A percentile compares a stretch with the other conserved stretches of the same genome.
Evolutionary conservation across 1,139 yeast species (phyloP).

Genomic region (Tardiomyces blankii): DNA sequence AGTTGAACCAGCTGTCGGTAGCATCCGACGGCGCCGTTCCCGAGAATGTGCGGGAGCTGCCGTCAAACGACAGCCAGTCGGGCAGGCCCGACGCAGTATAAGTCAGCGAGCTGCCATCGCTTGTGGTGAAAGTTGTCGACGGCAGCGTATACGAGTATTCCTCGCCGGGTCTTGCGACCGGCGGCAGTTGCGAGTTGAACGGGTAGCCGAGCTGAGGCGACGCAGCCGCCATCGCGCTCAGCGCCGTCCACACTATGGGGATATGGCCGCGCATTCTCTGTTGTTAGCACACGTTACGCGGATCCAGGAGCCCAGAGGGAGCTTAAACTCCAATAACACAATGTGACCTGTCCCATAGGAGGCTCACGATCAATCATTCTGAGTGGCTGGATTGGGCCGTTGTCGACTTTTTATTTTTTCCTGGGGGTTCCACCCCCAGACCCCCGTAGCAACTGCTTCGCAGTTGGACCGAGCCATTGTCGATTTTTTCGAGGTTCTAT

Average conservation of each 20-base stretch:
- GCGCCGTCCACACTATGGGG: not conserved
- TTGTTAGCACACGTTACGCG: not conserved
- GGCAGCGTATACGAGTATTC: slow-evolving; percentile 60
- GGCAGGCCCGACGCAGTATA: slow-evolving; percentile 57
- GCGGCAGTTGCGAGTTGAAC: slow-evolving; percentile 71
- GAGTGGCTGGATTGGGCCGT: too few relatives aligned
- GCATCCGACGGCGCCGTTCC: slow-evolving; percentile 57
- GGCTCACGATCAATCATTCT: too few relatives aligned
- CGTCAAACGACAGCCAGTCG: slow-evolving; percentile 66
- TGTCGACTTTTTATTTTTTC: too few relatives aligned
- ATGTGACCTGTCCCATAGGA: too few relatives aligned
- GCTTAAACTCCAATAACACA: too few relatives aligned
- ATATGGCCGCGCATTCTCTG: not conserved
- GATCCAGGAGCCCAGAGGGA: too few relatives aligned
- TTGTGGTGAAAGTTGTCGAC: slow-evolving; percentile 46
- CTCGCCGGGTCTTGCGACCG: slow-evolving; percentile 65
- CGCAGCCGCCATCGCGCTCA: slow-evolving; percentile 12
- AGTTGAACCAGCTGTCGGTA: slow-evolving; percentile 27
- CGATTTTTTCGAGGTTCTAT: too few relatives aligned
- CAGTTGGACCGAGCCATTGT: too few relatives aligned
- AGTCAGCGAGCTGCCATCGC: slow-evolving; percentile 32
- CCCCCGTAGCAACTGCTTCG: too few relatives aligned
- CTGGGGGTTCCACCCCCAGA: too few relatives aligned
- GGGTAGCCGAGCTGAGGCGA: slow-evolving; percentile 64
- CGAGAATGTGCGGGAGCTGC: slow-evolving; percentile 43